Evolutionary conservation across 108 stramenopile species (phyloP), one percentile per base, ranked within the genome.

Genomic region (Cyclotella cryptica): DNA sequence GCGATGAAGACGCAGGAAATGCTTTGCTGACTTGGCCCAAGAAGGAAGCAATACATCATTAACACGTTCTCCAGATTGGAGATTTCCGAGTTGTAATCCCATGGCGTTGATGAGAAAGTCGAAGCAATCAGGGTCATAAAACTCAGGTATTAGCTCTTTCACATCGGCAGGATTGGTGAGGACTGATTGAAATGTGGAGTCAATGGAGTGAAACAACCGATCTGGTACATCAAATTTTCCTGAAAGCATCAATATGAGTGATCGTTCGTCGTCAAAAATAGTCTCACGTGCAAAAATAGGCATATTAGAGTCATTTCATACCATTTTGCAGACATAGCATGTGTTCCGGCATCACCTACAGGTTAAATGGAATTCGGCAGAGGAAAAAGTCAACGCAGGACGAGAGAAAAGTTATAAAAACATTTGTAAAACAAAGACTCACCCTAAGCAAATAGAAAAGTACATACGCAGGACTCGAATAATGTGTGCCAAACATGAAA

Each of bases 241-340:
- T 88, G 53, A 45, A 49, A 22, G n/a, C 28, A 68, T 57, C 21
- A 35, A 42, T 41, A 63, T 35, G 9, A 40, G 19, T 58, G 26
- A 8, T 19, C 1, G 8, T 3, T 19, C 8, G 19, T 51, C 49
- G 8, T 51, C 49, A 35, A n/a, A 49, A n/a, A 49, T 49, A 14
- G 40, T 8, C 30, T 3, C 6, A 41, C 30, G 14, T 7, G 5
- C 9, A 2, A 41, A 39, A 2, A 7, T n/a, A n/a, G 47, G 9
- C 9, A 49, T 49, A 49, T 49, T 17, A 49, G 6, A 49, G n/a
- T 39, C 5, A 69, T 75, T 30, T 35, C 87, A 54, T 66, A 88
- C 92, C 94, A 84, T 98, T 97, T 85, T 99, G 98, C 49, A 99
- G 83, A 84, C 98, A 97, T 24, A 99, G 89, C 98, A 98, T 98